Evolutionary conservation across 495 filamentous ascomycete species (phyloP).

Genomic region (Penicillium waksmanii): DNA sequence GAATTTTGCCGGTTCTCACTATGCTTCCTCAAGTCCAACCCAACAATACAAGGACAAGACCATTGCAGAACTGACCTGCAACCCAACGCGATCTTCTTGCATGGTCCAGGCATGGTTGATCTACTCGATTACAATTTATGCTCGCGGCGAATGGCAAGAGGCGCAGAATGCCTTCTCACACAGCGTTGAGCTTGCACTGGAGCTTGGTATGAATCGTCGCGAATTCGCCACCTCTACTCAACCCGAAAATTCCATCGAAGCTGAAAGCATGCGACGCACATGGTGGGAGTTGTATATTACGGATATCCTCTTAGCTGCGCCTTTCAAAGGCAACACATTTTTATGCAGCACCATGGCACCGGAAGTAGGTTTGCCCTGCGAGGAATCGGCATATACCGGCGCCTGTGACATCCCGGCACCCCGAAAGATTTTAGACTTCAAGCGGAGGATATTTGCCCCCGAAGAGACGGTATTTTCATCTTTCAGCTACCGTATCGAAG

Average conservation of each 20-base stretch:
- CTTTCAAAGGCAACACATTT: slow-evolving; percentile 32
- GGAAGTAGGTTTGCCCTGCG: slow-evolving; percentile 45
- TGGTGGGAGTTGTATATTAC: slow-evolving; percentile 50
- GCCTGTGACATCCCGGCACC: slow-evolving; percentile 34
- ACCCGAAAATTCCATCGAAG: slow-evolving; percentile 33
- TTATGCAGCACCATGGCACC: slow-evolving; percentile 37
- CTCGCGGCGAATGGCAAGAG: slow-evolving; percentile 38
- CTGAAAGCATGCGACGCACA: slow-evolving; percentile 45
- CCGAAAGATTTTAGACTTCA: slow-evolving; percentile 38
- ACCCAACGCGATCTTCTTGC: slow-evolving; percentile 32
- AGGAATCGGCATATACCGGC: slow-evolving; percentile 40
- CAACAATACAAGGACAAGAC: slow-evolving; percentile 32
- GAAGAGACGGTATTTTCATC: slow-evolving; percentile 45
- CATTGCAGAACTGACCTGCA: slow-evolving; percentile 30
- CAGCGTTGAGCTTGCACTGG: slow-evolving; percentile 38
- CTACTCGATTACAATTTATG: slow-evolving; percentile 41
- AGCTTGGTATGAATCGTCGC: slow-evolving; percentile 41
- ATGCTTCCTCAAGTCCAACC: slow-evolving; percentile 27
- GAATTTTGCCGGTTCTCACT: slow-evolving; percentile 44
- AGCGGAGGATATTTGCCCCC: slow-evolving; percentile 38
- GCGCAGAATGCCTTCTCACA: slow-evolving; percentile 37
- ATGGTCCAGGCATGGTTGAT: slow-evolving; percentile 46
- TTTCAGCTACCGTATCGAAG: slow-evolving; percentile 50
- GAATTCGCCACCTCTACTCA: slow-evolving; percentile 35
- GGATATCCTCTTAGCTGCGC: slow-evolving; percentile 41